Conservation (phyloP, 2,329 filamentous ascomycete species). For the Aspergillus proliferans region DNA sequence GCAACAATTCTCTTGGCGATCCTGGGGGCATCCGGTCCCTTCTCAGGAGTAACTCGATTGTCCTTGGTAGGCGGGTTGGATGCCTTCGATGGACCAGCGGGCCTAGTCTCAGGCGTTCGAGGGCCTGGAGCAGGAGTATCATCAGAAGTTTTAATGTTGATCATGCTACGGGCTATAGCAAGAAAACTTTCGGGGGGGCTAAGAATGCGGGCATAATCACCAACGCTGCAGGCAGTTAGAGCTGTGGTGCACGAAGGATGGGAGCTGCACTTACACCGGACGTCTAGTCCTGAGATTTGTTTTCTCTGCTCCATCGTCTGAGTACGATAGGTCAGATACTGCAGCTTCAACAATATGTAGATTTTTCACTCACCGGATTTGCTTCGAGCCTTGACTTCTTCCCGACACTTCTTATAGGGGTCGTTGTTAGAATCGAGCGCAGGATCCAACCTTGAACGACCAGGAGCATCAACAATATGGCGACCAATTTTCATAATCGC, state of each 20-base stretch:
- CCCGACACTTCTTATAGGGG: neutral
- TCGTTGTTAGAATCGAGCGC: slow-evolving; percentile 14
- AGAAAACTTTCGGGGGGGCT: slow-evolving; percentile 13
- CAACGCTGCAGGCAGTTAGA: slow-evolving; percentile 1
- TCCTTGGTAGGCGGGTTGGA: neutral
- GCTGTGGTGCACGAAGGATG: neutral
- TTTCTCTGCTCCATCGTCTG: too few relatives aligned
- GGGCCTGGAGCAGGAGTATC: neutral
- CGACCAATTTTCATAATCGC: slow-evolving; percentile 4
- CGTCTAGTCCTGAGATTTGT: slow-evolving; percentile 9
- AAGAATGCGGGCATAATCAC: slow-evolving; percentile 6
- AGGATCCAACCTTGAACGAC: slow-evolving; percentile 10
- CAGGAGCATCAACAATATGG: slow-evolving; percentile 1
- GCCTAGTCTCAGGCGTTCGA: slow-evolving; percentile 4
- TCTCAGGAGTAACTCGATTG: neutral
- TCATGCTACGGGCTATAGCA: slow-evolving; percentile 8
- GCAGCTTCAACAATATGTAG: neutral
- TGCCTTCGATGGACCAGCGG: neutral
- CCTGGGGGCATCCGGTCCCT: too few relatives aligned
- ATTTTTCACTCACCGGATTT: neutral
- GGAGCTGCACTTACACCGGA: slow-evolving; percentile 11
- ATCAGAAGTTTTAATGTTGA: slow-evolving; percentile 2
- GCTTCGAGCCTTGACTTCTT: neutral
- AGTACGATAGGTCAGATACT: neutral
- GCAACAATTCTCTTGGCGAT: too few relatives aligned